Evolutionary conservation across 2,329 filamentous ascomycete species (phyloP).

Genomic region (Cercospora sojina): DNA sequence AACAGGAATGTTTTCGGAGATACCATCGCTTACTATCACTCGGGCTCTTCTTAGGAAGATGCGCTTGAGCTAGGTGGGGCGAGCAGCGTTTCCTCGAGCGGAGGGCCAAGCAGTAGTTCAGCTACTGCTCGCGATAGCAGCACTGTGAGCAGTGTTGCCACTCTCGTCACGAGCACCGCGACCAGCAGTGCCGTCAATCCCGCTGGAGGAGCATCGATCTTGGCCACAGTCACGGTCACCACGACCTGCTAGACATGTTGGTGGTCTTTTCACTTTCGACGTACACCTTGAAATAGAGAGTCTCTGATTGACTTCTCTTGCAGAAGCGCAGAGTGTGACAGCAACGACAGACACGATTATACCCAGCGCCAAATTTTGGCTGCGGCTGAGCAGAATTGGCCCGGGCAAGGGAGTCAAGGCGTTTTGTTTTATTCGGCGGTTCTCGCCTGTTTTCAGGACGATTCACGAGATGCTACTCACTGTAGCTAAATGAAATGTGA

Average conservation of each 20-base stretch:
- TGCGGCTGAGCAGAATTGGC: not conserved
- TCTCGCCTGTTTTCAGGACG: not conserved
- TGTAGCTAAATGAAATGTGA: constrained; percentile 2
- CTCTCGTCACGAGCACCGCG: not conserved
- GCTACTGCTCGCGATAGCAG: not conserved
- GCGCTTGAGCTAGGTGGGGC: not conserved
- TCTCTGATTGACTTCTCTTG: constrained; percentile 4
- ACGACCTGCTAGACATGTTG: constrained; percentile 4
- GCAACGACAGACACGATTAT: constrained; percentile 11
- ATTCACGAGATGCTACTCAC: not conserved
- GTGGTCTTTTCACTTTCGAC: constrained; percentile 3
- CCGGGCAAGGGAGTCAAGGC: not conserved
- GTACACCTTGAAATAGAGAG: constrained; percentile 13
- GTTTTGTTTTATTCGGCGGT: constrained; percentile 6
- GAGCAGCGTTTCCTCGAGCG: not conserved
- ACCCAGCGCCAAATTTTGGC: constrained; percentile 3
- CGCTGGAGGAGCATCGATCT: not conserved
- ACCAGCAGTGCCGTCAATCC: not conserved
- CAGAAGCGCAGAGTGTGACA: constrained; percentile 5
- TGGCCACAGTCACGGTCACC: constrained; percentile 1
- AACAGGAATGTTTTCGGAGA: constrained; percentile 52
- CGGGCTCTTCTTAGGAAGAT: constrained; percentile 13
- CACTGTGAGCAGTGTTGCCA: not conserved
- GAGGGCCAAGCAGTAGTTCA: not conserved
- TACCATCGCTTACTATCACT: constrained; percentile 43